phyloP scores from a whole-genome alignment of 2,329 filamentous ascomycete species.

The Sporothrix pseudoabietina region DNA sequence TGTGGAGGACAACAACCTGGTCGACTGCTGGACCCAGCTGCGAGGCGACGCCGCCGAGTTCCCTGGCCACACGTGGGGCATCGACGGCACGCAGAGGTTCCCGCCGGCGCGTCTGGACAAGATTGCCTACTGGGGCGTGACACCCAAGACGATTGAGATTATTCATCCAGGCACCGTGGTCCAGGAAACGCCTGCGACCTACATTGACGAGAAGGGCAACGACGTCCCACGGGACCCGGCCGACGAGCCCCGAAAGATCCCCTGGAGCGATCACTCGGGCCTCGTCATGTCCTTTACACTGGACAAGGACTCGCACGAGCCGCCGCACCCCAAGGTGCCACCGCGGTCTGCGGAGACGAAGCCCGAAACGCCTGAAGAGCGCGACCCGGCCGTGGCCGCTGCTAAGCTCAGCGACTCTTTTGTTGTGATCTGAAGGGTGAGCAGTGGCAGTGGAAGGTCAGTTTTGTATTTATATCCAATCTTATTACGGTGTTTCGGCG shows the following conservation, averaged over 20 bases:
- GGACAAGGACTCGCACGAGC: too few species aligned
- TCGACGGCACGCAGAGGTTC: slow-evolving; percentile 41
- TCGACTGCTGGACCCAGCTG: slow-evolving; percentile 43
- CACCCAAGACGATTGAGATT: slow-evolving; percentile 35
- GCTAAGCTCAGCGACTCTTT: background rate
- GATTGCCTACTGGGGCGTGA: slow-evolving; percentile 41
- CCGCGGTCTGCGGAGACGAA: too few species aligned
- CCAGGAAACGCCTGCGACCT: slow-evolving; percentile 32
- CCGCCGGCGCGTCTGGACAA: slow-evolving; percentile 45
- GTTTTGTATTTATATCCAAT: background rate
- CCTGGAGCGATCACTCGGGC: slow-evolving; percentile 35
- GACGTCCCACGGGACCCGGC: background rate
- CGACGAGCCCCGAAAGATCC: background rate
- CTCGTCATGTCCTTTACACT: slow-evolving; percentile 29
- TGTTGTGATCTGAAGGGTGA: background rate
- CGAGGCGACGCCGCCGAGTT: slow-evolving; percentile 34
- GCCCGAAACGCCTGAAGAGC: too few species aligned
- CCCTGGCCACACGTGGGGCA: slow-evolving; percentile 45
- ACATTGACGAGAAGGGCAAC: background rate
- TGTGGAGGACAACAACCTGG: slow-evolving; percentile 40
- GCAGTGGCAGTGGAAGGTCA: background rate
- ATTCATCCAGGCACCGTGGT: slow-evolving; percentile 34
- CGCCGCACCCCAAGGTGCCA: too few species aligned
- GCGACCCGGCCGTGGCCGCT: too few species aligned
- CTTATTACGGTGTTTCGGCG: background rate